Evolutionary conservation across 2,329 filamentous ascomycete genomes (phyloP).

Genomic region (Talaromyces sp.): DNA sequence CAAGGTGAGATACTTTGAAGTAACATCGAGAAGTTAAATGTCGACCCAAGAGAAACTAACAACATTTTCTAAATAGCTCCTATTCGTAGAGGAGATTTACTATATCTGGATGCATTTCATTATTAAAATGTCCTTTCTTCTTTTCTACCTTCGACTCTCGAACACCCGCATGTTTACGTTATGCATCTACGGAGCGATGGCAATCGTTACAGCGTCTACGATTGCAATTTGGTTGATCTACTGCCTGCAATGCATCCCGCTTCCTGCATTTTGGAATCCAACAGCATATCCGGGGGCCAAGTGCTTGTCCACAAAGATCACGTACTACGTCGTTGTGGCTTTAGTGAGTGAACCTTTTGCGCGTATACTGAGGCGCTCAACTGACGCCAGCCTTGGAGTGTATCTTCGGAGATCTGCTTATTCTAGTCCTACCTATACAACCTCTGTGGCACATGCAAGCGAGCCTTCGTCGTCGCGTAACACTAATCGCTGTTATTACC

Average conservation of each 20-base stretch:
- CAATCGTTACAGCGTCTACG: neutral
- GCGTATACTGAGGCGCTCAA: neutral
- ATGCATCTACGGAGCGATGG: neutral
- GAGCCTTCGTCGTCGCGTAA: neutral
- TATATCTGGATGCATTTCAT: conserved; percentile 9
- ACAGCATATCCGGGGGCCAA: conserved; percentile 2
- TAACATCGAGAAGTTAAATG: neutral
- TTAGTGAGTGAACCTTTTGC: neutral
- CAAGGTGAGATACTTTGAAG: neutral
- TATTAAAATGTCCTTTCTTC: conserved; percentile 8
- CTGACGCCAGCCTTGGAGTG: neutral
- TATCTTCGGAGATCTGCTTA: neutral
- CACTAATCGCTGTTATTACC: neutral
- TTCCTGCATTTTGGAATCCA: conserved; percentile 2
- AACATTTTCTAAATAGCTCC: neutral
- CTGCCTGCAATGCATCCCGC: neutral
- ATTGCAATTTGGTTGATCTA: neutral
- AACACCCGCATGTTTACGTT: neutral
- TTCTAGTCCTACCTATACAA: neutral
- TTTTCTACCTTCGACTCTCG: conserved; percentile 11
- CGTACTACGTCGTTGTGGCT: conserved; percentile 5
- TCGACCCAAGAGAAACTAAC: neutral
- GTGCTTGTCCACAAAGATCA: conserved; percentile 6
- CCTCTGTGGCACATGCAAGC: neutral
- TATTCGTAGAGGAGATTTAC: neutral